Percentiles rank a stretch among this genome's conserved stretches.
phyloP scores from a whole-genome alignment of 805 yeast species.

The Suhomyces vadensis region DNA sequence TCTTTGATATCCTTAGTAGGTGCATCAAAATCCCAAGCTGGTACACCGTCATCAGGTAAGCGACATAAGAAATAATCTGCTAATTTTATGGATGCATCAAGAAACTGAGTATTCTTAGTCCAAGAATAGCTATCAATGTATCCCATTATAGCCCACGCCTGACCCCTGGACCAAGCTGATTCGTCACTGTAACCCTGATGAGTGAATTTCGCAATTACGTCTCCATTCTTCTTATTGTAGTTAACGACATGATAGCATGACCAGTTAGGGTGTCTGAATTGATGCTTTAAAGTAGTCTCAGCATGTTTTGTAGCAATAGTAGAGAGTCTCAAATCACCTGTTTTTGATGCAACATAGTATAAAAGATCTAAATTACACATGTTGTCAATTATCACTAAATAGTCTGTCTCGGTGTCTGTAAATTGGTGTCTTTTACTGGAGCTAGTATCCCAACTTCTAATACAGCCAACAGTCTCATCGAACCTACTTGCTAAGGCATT shows the following conservation, averaged over 20 bases:
- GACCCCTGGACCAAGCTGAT: constrained; percentile 32
- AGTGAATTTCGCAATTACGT: constrained; percentile 22
- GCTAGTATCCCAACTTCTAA: constrained; percentile 28
- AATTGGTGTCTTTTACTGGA: constrained; percentile 17
- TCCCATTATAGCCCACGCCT: constrained; percentile 33
- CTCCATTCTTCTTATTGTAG: constrained; percentile 23
- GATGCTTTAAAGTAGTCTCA: constrained; percentile 25
- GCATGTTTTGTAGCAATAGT: constrained; percentile 31
- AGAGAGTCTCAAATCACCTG: constrained; percentile 26
- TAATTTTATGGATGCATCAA: constrained; percentile 23
- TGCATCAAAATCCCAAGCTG: constrained; percentile 29
- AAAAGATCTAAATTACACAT: constrained; percentile 25
- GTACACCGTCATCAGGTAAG: constrained; percentile 26
- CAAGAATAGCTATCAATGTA: constrained; percentile 24
- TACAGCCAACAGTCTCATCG: constrained; percentile 19
- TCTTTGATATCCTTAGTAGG: constrained; percentile 24
- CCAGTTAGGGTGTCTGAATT: constrained; percentile 22
- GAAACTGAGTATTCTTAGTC: constrained; percentile 24
- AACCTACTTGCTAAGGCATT: constrained; percentile 25
- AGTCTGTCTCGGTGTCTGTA: constrained; percentile 19
- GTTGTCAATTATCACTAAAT: constrained; percentile 27
- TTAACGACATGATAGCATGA: constrained; percentile 25
- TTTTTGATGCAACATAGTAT: constrained; percentile 23
- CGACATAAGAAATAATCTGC: constrained; percentile 23
- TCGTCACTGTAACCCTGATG: constrained; percentile 29